These are phyloP conservation scores for Mycena sanguinolenta DNA, from an alignment of 768 basidiomycete species.

Conservation along the genomic window DNA sequence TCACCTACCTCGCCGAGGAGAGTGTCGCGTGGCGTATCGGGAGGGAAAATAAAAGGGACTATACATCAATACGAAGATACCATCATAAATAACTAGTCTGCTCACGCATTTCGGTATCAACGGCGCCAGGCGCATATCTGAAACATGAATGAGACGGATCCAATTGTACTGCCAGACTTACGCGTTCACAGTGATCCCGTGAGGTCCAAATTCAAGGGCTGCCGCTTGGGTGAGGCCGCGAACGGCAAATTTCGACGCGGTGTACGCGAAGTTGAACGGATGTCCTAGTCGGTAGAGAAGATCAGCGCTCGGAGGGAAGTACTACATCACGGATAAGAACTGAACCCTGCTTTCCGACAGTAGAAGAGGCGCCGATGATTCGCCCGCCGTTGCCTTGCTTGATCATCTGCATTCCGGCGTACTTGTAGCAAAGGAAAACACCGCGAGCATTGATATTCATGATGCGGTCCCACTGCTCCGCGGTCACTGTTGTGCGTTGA, in stretches of 20 bases:
- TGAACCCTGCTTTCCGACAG: constrained; percentile 35
- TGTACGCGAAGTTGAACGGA: constrained; percentile 44
- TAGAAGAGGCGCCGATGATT: constrained; percentile 48
- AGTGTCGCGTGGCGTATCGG: no score
- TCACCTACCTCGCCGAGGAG: no score
- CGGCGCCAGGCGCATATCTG: constrained; percentile 41
- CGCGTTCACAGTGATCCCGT: constrained; percentile 45
- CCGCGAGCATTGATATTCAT: constrained; percentile 50
- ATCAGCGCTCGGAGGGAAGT: not conserved
- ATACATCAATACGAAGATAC: no score
- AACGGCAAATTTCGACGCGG: constrained; percentile 56
- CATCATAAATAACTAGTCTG: no score
- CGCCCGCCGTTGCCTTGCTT: constrained; percentile 53
- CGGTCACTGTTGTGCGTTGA: constrained; percentile 27
- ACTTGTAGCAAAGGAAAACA: constrained; percentile 53
- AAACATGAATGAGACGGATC: no score
- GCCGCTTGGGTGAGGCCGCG: constrained; percentile 56
- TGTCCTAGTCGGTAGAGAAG: not conserved
- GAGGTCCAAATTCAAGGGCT: constrained; percentile 48
- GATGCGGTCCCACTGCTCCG: constrained; percentile 43
- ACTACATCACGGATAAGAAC: no score
- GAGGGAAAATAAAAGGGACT: no score
- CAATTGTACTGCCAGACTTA: no score
- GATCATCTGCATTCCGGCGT: constrained; percentile 56
- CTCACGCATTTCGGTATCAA: constrained; percentile 27